Base-by-base conservation (phyloP, 768 basidiomycete genomes). In the Gloeophyllum trabeum region DNA sequence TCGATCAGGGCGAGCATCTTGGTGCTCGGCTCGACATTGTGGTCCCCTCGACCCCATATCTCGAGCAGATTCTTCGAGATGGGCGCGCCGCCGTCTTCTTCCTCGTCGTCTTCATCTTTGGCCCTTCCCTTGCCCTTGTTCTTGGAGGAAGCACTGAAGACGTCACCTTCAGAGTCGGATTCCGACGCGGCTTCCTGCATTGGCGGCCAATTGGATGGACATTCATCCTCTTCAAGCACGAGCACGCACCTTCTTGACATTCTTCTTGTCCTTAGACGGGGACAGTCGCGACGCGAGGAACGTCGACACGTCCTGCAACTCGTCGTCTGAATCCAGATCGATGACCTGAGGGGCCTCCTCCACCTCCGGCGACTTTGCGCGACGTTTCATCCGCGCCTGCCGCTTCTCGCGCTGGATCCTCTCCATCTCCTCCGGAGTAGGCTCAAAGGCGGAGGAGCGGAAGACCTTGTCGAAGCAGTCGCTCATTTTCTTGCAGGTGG, bases 401-500 rank as follows among this genome's bases (percentile, higher is more conserved):
- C 34, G n/a, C n/a, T n/a, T n/a, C n/a, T n/a, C n/a, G n/a, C 13
- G n/a, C 24, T 40, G 36, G 16, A 69, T 62, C 4, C 61, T 52
- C 12, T 56, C 56, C 6, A 84, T 51, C 43, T 84, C 80, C 26
- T 76, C 71, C 3, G 69, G 67, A 0, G 73, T 66, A 0, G 86
- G 82, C 50, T 81, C 74, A 51, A 91, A 90, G 0, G 83, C 82
- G 2, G 60, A 56, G 1, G 76, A 66, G 35, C 66, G 66, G 69
- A 82, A 91, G 22, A 80, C 60, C 41, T 68, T 70, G 21, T 59
- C 58, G 6, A 63, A 58, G 5, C 61, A 60, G 46, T 82, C 75
- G 41, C 73, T 69, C 66, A 79, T 77, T 51, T 69, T 69, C 52
- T 77, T 75, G 60, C 88, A 91, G 1, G 64, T 73, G 5, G 79